These are phyloP conservation scores for Pelagomonas calceolata DNA, from an alignment of 108 stramenopile genomes.

Conservation along the genomic window DNA sequence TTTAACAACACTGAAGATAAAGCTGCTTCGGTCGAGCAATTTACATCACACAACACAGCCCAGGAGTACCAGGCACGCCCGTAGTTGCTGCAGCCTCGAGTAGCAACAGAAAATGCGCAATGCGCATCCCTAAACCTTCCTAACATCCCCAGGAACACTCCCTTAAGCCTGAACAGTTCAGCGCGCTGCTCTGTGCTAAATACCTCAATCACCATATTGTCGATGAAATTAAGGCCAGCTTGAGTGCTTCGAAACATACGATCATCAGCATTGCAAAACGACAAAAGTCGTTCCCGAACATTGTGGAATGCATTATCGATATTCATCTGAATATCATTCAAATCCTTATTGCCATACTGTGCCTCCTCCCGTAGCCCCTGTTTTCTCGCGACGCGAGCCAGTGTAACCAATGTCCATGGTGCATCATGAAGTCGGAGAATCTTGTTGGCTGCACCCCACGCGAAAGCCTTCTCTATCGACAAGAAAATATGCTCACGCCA, in stretches of 20 bases:
- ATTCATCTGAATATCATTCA: conserved; percentile 76
- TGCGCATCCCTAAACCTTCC: not conserved
- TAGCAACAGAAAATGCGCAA: not conserved
- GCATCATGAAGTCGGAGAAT: conserved; percentile 80
- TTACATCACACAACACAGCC: not conserved
- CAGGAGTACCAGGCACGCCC: not conserved
- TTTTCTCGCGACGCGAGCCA: conserved; percentile 74
- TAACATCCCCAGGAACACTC: not conserved
- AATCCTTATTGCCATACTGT: conserved; percentile 60
- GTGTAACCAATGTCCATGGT: conserved; percentile 72
- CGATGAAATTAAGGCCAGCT: not conserved
- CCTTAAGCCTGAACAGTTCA: not conserved
- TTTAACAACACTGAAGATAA: no score
- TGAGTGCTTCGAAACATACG: not conserved
- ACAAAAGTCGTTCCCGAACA: conserved; percentile 80
- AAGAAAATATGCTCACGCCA: conserved; percentile 78
- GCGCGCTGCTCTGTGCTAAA: not conserved
- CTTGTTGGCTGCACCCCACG: conserved; percentile 60
- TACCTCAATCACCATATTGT: not conserved
- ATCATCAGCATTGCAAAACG: not conserved
- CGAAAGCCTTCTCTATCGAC: conserved; percentile 59
- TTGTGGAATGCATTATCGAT: conserved; percentile 76
- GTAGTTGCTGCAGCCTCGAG: not conserved
- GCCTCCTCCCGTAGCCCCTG: conserved; percentile 52
- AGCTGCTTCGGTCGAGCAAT: no score